These are phyloP conservation scores for Aspergillus clavatus DNA, from an alignment of 2,329 filamentous ascomycete species.

Conservation along the genomic window DNA sequence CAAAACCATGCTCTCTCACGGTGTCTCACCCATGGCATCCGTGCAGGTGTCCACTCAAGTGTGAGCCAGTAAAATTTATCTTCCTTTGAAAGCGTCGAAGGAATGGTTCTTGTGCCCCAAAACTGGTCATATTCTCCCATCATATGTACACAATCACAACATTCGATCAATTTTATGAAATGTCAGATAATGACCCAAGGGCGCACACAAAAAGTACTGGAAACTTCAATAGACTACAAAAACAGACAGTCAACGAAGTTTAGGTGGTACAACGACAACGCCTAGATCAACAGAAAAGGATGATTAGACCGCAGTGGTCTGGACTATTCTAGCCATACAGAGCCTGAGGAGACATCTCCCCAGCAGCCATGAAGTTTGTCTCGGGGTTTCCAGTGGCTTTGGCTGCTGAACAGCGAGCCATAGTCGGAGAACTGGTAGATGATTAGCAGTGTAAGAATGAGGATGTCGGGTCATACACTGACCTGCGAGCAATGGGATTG, in stretches of 20 bases:
- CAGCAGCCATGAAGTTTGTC: slow-evolving; percentile 74
- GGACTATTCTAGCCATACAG: slow-evolving; percentile 30
- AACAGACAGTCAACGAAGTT: slow-evolving; percentile 23
- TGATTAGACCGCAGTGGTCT: slow-evolving; percentile 14
- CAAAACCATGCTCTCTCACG: too few species aligned
- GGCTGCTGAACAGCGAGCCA: slow-evolving; percentile 93
- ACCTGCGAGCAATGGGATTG: slow-evolving; percentile 94
- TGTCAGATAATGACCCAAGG: slow-evolving; percentile 20
- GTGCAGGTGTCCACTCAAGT: background rate
- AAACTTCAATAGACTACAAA: slow-evolving; percentile 15
- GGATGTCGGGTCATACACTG: slow-evolving; percentile 34
- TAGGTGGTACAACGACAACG: slow-evolving; percentile 36
- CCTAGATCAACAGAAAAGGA: slow-evolving; percentile 30
- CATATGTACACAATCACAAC: slow-evolving; percentile 36
- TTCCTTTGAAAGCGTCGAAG: background rate
- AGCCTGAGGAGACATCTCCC: slow-evolving; percentile 45
- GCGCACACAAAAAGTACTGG: slow-evolving; percentile 18
- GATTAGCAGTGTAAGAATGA: slow-evolving; percentile 12
- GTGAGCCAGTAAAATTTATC: background rate
- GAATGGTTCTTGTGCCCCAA: slow-evolving; percentile 12
- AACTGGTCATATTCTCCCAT: slow-evolving; percentile 25
- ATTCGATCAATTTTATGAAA: slow-evolving; percentile 20
- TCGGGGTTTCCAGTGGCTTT: slow-evolving; percentile 77
- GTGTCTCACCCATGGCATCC: too few species aligned
- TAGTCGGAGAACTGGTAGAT: slow-evolving; percentile 75